Conservation (phyloP, 2,329 filamentous ascomycete genomes). For the Aureobasidium melanogenum region DNA sequence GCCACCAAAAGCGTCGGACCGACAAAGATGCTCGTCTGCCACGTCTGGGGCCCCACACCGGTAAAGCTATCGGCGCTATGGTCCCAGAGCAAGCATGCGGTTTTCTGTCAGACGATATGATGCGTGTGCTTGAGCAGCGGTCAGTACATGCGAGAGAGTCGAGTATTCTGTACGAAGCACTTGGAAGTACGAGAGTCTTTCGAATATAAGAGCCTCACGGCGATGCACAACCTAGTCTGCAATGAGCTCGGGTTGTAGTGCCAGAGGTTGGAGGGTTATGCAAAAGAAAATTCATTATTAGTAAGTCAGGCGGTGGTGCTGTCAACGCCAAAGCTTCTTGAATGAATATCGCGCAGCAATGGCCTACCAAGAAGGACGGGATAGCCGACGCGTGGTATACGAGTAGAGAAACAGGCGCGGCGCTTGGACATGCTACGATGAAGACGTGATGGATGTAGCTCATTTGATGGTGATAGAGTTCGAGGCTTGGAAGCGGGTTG, state of each 20-base stretch:
- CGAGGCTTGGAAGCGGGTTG: not conserved
- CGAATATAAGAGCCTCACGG: not conserved
- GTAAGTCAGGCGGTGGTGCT: not conserved
- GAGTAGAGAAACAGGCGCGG: not conserved
- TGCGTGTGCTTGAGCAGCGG: not conserved
- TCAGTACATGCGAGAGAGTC: not conserved
- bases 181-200: too few relatives aligned
- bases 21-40: not conserved
- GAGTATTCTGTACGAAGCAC: not conserved
- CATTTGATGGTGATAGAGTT: not conserved
- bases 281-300: conserved; percentile 2
- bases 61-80: not conserved
- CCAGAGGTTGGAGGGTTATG: not conserved
- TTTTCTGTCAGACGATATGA: not conserved
- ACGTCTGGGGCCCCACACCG: conserved; percentile 2
- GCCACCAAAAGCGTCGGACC: conserved; percentile 1
- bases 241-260: not conserved
- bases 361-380: not conserved
- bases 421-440: not conserved
- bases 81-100: not conserved
- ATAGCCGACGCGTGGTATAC: not conserved
- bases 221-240: not conserved
- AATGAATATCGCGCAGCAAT: not conserved
- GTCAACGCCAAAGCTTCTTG: not conserved
- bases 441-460: not conserved